Evolutionary conservation across 1,284 basidiomycete genomes (phyloP), one percentile per base, ranked within the genome.

Genomic region (Cryptococcus sp.): DNA sequence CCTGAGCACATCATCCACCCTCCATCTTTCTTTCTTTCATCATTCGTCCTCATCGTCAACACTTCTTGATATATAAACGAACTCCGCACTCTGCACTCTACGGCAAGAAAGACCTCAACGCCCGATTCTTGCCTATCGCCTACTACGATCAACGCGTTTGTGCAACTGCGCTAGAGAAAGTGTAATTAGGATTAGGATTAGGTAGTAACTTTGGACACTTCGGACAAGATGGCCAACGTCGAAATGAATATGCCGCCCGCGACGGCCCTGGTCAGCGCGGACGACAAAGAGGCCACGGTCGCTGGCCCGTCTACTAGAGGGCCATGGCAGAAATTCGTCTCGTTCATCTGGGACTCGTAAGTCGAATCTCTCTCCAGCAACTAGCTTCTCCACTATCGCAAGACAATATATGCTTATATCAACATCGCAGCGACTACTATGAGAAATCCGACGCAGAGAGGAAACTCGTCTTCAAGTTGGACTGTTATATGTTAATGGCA

Each of bases 371-470:
- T 41, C 51, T 51, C 31, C 7, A 35, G 13, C 13, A 17, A 25
- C 47, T 5, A 25, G 4, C 7, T n/a, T 10, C n/a, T 20, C 22
- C 49, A n/a, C n/a, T n/a, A n/a, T 31, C 5, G 27, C 27, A 31
- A 31, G 27, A 44, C 5, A 44, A 5, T 44, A 44, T 40, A 19
- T 8, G 27, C 27, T 44, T 42, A 16, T 52, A 10, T 17, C 3
- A 4, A 13, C 38, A 11, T 16, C 19, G 10, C 41, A 68, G 66
- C 35, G 66, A 68, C 50, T 68, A 61, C 48, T 65, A 68, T 47
- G 59, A 61, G 23, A 68, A 68, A 38, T 63, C 64, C 4, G 56
- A 60, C 50, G 64, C 61, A 13, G 67, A 68, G 45, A 49, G 67
- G 22, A 40, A 27, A 35, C 62, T 68, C 16, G 64, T 68, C 2